A percentile compares a stretch with the other conserved stretches of the same genome.
Evolutionary conservation across 2,329 filamentous ascomycete genomes (phyloP).

Genomic region (Colletotrichum liriopes): DNA sequence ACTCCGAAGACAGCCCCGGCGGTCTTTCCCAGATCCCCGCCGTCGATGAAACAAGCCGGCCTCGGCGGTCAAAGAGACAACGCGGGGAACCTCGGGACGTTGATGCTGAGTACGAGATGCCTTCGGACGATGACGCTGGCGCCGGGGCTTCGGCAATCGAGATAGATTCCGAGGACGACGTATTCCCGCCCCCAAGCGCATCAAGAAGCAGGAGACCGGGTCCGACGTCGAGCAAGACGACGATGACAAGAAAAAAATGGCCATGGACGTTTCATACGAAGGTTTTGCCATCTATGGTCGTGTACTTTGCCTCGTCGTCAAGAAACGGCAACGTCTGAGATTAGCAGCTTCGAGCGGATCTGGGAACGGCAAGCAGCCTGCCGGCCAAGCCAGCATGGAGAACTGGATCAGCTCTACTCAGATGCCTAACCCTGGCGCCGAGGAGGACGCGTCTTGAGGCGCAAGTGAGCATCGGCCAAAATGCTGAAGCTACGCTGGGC

Average conservation of each 20-base stretch:
- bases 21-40: slow-evolving; percentile 71
- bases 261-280: slow-evolving; percentile 89
- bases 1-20: slow-evolving; percentile 70
- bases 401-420: slow-evolving; percentile 90
- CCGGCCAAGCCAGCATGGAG: slow-evolving; percentile 82
- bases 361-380: slow-evolving; percentile 61
- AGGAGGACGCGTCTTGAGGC: slow-evolving; percentile 46
- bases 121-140: slow-evolving; percentile 50
- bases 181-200: slow-evolving; percentile 62
- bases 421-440: slow-evolving; percentile 61
- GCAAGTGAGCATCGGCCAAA: background rate
- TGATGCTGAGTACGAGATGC: slow-evolving; percentile 50
- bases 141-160: slow-evolving; percentile 54
- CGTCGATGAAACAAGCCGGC: slow-evolving; percentile 47
- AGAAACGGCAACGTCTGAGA: slow-evolving; percentile 75
- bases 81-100: slow-evolving; percentile 50
- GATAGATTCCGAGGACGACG: slow-evolving; percentile 57
- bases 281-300: slow-evolving; percentile 97
- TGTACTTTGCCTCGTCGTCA: slow-evolving; percentile 91
- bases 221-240: slow-evolving; percentile 52
- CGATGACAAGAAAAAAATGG: slow-evolving; percentile 92
- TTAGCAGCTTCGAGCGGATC: slow-evolving; percentile 25
- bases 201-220: slow-evolving; percentile 55
- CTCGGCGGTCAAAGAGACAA: slow-evolving; percentile 46
- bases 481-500: background rate